Base-by-base conservation (phyloP, 2,329 filamentous ascomycete species). In the Alternaria sp. region DNA sequence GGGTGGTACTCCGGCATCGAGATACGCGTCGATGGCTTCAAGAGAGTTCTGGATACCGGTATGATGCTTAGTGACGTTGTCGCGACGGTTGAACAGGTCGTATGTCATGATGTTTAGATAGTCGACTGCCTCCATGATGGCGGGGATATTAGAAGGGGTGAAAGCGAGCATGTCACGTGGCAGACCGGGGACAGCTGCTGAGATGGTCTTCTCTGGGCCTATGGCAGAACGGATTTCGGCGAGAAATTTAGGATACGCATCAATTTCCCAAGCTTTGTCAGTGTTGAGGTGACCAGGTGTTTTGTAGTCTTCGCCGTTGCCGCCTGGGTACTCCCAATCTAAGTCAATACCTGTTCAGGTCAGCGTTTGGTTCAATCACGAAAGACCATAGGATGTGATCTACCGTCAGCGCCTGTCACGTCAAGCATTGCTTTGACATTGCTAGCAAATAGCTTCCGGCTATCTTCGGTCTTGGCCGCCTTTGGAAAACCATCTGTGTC, bases 91-190 rank as follows among this genome's bases (percentile, higher is more conserved):
- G 84, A 90, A 89, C 52, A 92, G 72, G 70, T 92, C 90, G 71
- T 92, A 92, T 0, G 86, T 85, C 89, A 92, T 92, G 64, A 92
- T 69, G 68, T 91, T 92, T 63, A 91, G 80, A 68, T 88, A 89
- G 71, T 92, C 88, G n/a, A 91, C 83, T 1, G 82, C 81, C 14
- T 79, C 68, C 76, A 85, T 84, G 65, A 92, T 89, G 48, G 80
- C 77, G 2, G 87, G 87, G 0, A 88, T 79, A 3, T 86, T 85
- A 16, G 82, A 74, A 3, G 80, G 62, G 0, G 84, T 89, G 71
- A 88, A 92, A 16, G 89, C 89, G 1, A 91, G 83, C 87, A 92
- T 90, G 70, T 92, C 90, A 9, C 82, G 80, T 40, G 82, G 81
- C 3, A 86, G 82, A 2, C 86, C 90, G 0, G 90, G 90, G 0